phyloP scores from a whole-genome alignment of 202 grass and related monocot species.

The Panicum hallii region DNA sequence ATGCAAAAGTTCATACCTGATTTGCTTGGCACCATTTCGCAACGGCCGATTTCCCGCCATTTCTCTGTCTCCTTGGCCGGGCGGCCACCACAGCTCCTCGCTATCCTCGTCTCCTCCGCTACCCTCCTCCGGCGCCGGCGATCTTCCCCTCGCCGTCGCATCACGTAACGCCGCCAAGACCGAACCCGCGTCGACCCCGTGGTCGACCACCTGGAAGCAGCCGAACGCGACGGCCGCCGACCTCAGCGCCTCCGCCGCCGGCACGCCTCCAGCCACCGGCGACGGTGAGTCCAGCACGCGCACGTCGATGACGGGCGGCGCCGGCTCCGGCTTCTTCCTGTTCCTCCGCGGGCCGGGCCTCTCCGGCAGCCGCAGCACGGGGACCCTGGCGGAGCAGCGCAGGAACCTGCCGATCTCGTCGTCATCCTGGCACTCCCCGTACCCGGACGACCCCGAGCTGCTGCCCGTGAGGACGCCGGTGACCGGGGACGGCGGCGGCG shows the following conservation, averaged over 20 bases:
- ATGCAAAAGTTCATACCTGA: conserved; percentile 30
- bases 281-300: conserved; percentile 10
- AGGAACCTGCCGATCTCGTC: conserved; percentile 61
- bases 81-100: conserved; percentile 55
- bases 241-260: conserved; percentile 37
- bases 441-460: conserved; percentile 44
- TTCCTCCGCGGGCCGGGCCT: conserved; percentile 38
- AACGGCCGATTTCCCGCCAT: conserved; percentile 19
- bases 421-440: conserved; percentile 44
- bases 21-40: background rate
- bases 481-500: conserved; percentile 71
- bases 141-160: background rate
- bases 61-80: conserved; percentile 22
- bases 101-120: conserved; percentile 17
- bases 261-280: background rate
- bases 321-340: conserved; percentile 26
- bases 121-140: background rate
- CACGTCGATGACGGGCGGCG: conserved; percentile 52
- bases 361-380: conserved; percentile 57
- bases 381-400: conserved; percentile 48
- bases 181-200: conserved; percentile 43
- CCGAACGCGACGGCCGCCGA: conserved; percentile 49
- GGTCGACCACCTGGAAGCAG: conserved; percentile 60
- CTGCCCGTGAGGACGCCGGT: conserved; percentile 48
- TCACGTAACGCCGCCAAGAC: conserved; percentile 16